phyloP scores from a whole-genome alignment of 2,329 filamentous ascomycete genomes.

The Phialemonium atrogriseum region DNA sequence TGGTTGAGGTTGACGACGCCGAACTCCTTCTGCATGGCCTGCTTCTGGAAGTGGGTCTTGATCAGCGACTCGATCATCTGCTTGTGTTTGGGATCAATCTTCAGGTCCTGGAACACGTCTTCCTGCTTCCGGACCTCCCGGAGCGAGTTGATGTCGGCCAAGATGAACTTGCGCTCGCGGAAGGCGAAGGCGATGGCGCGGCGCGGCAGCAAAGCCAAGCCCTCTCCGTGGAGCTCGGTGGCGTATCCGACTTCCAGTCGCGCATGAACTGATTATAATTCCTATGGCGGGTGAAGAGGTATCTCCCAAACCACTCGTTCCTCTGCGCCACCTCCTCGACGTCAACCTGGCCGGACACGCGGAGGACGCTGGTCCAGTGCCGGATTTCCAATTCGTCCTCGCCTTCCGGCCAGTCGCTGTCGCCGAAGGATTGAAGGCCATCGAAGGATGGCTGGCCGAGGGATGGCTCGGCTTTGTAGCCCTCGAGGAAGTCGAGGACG shows the following conservation, averaged over 20 bases:
- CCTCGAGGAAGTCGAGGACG: slow-evolving; percentile 9
- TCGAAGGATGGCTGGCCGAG: too few species aligned
- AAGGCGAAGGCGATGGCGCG: slow-evolving; percentile 12
- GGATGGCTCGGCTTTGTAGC: slow-evolving; percentile 5
- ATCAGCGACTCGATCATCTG: slow-evolving; percentile 13
- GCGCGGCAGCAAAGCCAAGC: slow-evolving; percentile 7
- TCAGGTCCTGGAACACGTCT: slow-evolving; percentile 12
- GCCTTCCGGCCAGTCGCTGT: neutral
- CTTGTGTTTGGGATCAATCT: slow-evolving; percentile 13
- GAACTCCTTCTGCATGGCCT: slow-evolving; percentile 1
- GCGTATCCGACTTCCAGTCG: too few species aligned
- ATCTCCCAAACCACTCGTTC: too few species aligned
- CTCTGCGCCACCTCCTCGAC: slow-evolving; percentile 5
- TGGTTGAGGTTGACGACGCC: too few species aligned
- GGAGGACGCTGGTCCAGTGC: slow-evolving; percentile 4
- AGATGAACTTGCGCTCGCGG: slow-evolving; percentile 11
- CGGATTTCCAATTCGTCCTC: slow-evolving; percentile 7
- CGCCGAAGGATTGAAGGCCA: slow-evolving; percentile 5
- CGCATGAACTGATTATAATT: too few species aligned
- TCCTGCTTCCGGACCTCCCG: neutral
- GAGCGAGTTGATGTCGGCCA: neutral
- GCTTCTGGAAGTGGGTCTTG: slow-evolving; percentile 10
- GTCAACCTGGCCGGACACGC: slow-evolving; percentile 3
- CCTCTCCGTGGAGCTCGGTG: slow-evolving; percentile 5
- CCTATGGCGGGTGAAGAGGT: too few species aligned